Base-by-base conservation (phyloP, 345 rosid species). In the Passiflora organensis region DNA sequence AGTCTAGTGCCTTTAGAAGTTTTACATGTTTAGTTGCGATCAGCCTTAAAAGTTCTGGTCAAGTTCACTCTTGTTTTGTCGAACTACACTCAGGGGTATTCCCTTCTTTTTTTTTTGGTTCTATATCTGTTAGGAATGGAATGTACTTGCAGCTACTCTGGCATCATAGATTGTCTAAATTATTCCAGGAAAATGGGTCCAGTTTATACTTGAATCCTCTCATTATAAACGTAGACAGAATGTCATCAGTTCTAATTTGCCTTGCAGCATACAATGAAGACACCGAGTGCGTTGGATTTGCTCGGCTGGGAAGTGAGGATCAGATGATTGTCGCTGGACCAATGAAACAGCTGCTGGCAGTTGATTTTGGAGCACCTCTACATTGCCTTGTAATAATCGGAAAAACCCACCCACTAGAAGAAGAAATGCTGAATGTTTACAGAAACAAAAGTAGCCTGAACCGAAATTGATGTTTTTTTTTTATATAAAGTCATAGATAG, bases 381-480 rank as follows among this genome's bases (percentile, higher is more conserved):
- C 97, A 85, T 77, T 89, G 91, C 72, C 85, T 83, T 32, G 93
- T 89, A 62, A 85, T 89, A 10, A 84, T 76, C 34, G 96, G 96
- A 18, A 18, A 79, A 38, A 89, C 85, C 12, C 91, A 89, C 77
- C 95, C 96, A 0, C 66, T 86, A 41, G 95, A 93, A 76, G 91
- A 85, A 59, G 99, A 93, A 70, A 89, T 93, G 95, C 57, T 94
- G 53, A 82, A 79, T 48, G 72, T 83, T 63, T 94, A 83, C 83
- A 80, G 65, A 51, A n/a, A n/a, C 64, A 75, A 51, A 19, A 54
- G 54, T 48, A 25, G 14, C 20, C n/a, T 43, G 19, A 47, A 37
- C 56, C 13, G 39, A 32, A 51, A 34, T 20, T 56, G 34, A 9
- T 61, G 46, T 48, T 55, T 43, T 54, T 39, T 41, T 41, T 41